A percentile compares a stretch with the other conserved stretches of the same genome.
Conservation (phyloP, 2,329 filamentous ascomycete species). For the Lasiodiplodia theobromae region DNA sequence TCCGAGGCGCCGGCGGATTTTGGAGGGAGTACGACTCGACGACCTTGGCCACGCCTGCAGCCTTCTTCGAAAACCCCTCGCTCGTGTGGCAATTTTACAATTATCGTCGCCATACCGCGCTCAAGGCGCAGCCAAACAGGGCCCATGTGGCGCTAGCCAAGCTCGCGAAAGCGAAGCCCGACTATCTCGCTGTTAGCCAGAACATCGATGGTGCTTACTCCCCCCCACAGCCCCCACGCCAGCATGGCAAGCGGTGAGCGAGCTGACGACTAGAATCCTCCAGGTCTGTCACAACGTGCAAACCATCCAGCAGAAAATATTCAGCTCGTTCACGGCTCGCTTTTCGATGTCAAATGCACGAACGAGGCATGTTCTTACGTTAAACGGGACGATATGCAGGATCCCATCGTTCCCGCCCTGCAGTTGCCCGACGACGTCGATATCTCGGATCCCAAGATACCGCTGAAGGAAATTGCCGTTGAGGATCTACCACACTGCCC, state of each 20-base stretch:
- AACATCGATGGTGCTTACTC: conserved; percentile 34
- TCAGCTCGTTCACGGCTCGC: conserved; percentile 33
- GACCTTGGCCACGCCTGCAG: conserved; percentile 12
- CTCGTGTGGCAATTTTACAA: conserved; percentile 36
- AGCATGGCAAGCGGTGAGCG: neutral
- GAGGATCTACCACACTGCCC: conserved; percentile 34
- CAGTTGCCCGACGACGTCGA: conserved; percentile 7
- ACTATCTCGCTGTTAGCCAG: conserved; percentile 36
- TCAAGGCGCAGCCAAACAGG: conserved; percentile 35
- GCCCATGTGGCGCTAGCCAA: conserved; percentile 36
- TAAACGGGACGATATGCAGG: conserved; percentile 24
- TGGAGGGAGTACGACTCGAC: conserved; percentile 35
- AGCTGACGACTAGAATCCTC: neutral
- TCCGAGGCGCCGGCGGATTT: conserved; percentile 34
- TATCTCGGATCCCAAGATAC: conserved; percentile 29
- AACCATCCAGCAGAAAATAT: conserved; percentile 31
- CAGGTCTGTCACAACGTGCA: conserved; percentile 34
- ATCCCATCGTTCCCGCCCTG: conserved; percentile 26
- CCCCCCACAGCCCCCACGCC: neutral
- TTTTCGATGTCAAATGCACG: conserved; percentile 35
- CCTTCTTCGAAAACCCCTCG: conserved; percentile 35
- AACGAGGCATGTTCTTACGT: conserved; percentile 25
- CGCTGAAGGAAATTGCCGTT: conserved; percentile 30
- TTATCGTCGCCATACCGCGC: conserved; percentile 31
- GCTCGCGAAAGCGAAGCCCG: conserved; percentile 32